These are phyloP conservation scores for Pyricularia pennisetigena DNA, from an alignment of 2,329 filamentous ascomycete species.

Conservation along the genomic window DNA sequence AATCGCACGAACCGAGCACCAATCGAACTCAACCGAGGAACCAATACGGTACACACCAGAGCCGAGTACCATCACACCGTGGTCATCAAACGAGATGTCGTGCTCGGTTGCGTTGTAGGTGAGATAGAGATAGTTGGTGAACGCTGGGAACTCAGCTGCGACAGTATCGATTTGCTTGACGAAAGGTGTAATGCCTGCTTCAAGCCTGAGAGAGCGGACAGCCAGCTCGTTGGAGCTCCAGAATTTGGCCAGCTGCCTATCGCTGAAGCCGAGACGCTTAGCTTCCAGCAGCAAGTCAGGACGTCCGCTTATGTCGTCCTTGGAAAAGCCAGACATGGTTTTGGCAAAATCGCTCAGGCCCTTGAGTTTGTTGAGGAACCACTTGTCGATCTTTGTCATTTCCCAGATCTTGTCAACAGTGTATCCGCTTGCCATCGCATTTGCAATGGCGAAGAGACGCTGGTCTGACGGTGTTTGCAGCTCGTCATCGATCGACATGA, in stretches of 20 bases:
- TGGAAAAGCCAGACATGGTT: slow-evolving; percentile 57
- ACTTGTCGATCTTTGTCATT: slow-evolving; percentile 97
- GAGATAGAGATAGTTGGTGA: slow-evolving; percentile 92
- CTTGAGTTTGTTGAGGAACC: slow-evolving; percentile 92
- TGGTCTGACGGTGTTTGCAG: slow-evolving; percentile 96
- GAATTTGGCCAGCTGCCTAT: slow-evolving; percentile 88
- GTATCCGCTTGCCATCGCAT: slow-evolving; percentile 93
- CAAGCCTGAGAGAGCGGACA: slow-evolving; percentile 73
- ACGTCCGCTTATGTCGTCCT: slow-evolving; percentile 54
- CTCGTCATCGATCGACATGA: slow-evolving; percentile 95
- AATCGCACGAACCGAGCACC: slow-evolving; percentile 93
- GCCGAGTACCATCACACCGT: slow-evolving; percentile 91
- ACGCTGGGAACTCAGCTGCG: slow-evolving; percentile 88
- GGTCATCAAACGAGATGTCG: slow-evolving; percentile 76
- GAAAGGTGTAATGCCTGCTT: slow-evolving; percentile 75
- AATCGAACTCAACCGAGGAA: slow-evolving; percentile 97
- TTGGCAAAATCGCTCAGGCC: slow-evolving; percentile 83
- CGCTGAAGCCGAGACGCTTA: slow-evolving; percentile 90
- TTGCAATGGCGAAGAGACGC: slow-evolving; percentile 92
- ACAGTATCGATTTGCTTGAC: slow-evolving; percentile 99
- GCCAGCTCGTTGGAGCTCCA: slow-evolving; percentile 91
- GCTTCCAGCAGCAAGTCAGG: slow-evolving; percentile 65
- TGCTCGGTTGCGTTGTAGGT: slow-evolving; percentile 89
- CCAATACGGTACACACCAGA: slow-evolving; percentile 96
- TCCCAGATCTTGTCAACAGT: slow-evolving; percentile 96